Base-by-base conservation (phyloP, 1,139 yeast genomes). In the Pneumocystis sp. region DNA sequence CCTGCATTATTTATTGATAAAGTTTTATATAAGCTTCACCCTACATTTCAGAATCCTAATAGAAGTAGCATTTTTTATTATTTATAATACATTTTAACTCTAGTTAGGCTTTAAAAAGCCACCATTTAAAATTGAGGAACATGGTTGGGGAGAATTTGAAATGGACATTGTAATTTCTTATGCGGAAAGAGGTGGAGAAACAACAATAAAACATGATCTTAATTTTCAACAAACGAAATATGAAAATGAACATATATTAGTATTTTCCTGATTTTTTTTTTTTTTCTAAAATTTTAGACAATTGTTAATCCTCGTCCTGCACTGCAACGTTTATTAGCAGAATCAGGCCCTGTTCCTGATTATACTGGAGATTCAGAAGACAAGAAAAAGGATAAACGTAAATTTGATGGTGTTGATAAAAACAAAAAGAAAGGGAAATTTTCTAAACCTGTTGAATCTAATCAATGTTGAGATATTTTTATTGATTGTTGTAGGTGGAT, bases 111-210 rank as follows among this genome's bases (percentile, higher is more conserved):
- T 89, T 72, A 89, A 88, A 73, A 85, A 85, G 72, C 83, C 88
- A 29, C 98, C 98, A n/a, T 93, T 91, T 77, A 82, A 78, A 73
- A 86, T 93, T 65, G 89, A 85, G 74, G 98, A 93, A 76, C 87
- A 89, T 78, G 98, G 98, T 63, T 93, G 98, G 98, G 98, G 98
- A 73, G 98, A 93, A 71, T 91, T 91, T 73, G 96, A 91, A 74
- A 82, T 93, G 73, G 89, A 89, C 63, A 85, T 93, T 69, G 81
- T 88, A 25, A 79, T 90, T 66, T 88, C 86, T 70, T 79, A 88
- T 67, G 81, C 87, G 44, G 97, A 95, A 67, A 87, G 87, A 73
- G 87, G 86, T 65, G 97, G 97, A 63, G 97, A 90, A 74, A 82
- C 88, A 70, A 87, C 88, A 73, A 76, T 93, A 68, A 83, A 83